phyloP scores from a whole-genome alignment of 2,329 filamentous ascomycete genomes.

The Nemania diffusa region DNA sequence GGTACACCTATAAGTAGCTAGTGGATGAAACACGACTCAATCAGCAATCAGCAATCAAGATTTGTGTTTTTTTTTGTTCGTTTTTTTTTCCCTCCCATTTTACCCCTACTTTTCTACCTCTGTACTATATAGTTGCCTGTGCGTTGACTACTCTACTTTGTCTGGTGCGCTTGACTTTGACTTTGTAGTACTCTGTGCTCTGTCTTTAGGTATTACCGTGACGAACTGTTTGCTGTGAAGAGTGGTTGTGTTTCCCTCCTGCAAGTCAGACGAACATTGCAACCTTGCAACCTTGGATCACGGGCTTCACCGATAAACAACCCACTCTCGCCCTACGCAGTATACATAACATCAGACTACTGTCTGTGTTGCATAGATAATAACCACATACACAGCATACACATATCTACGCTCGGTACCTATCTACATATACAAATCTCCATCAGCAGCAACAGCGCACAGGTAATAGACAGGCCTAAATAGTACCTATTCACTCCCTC shows the following conservation, averaged over 20 bases:
- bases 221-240: conserved; percentile 27
- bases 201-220: conserved; percentile 7
- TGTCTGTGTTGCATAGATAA: neutral
- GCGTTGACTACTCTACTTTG: neutral
- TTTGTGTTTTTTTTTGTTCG: neutral
- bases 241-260: conserved; percentile 26
- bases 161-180: neutral
- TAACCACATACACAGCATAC: too few species aligned
- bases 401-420: too few species aligned
- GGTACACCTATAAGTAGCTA: neutral
- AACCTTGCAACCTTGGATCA: conserved; percentile 19
- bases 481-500: neutral
- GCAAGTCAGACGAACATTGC: conserved; percentile 35
- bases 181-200: neutral
- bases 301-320: conserved; percentile 39
- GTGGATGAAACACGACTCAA: conserved; percentile 24
- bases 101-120: neutral
- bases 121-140: too few species aligned
- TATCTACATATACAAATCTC: neutral
- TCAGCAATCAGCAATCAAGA: conserved; percentile 9
- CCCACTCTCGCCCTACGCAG: neutral
- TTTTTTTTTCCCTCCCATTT: neutral
- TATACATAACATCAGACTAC: conserved; percentile 13
- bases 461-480: neutral
- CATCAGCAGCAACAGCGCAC: neutral